These are phyloP conservation scores for Helicostylum pulchrum DNA, from an alignment of 192 early-diverging fungal species.

Conservation along the genomic window DNA sequence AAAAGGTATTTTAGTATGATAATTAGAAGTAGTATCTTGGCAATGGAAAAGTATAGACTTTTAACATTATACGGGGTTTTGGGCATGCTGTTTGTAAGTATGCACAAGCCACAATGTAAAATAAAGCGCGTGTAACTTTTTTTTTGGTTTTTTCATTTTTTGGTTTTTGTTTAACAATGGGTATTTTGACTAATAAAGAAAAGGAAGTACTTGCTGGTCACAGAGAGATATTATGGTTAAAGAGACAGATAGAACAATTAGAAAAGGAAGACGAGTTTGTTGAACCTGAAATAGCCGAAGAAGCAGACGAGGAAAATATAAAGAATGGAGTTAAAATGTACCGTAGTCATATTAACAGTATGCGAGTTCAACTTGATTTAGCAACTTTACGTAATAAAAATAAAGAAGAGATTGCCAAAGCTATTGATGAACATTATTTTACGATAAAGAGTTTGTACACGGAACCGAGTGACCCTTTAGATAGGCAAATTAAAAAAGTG, in stretches of 20 bases:
- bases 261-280: not conserved
- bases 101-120: too few species aligned
- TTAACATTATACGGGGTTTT: too few species aligned
- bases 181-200: conserved; percentile 1
- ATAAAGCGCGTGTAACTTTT: not conserved
- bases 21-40: too few species aligned
- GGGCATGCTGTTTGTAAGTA: too few species aligned
- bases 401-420: not conserved
- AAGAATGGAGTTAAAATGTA: not conserved
- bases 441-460: not conserved
- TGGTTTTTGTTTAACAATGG: not conserved
- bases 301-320: not conserved
- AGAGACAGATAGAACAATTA: conserved; percentile 3
- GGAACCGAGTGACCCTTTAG: not conserved
- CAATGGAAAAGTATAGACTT: too few species aligned
- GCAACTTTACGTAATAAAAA: not conserved
- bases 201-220: conserved; percentile 1
- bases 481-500: not conserved
- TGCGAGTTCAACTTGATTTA: not conserved
- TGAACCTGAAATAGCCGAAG: not conserved
- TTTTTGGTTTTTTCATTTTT: not conserved
- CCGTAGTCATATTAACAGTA: not conserved
- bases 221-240: conserved; percentile 14
- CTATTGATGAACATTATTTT: not conserved
- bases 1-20: too few species aligned